phyloP scores from a whole-genome alignment of 179 eudicot genomes.

The Amaranthus tricolor region DNA sequence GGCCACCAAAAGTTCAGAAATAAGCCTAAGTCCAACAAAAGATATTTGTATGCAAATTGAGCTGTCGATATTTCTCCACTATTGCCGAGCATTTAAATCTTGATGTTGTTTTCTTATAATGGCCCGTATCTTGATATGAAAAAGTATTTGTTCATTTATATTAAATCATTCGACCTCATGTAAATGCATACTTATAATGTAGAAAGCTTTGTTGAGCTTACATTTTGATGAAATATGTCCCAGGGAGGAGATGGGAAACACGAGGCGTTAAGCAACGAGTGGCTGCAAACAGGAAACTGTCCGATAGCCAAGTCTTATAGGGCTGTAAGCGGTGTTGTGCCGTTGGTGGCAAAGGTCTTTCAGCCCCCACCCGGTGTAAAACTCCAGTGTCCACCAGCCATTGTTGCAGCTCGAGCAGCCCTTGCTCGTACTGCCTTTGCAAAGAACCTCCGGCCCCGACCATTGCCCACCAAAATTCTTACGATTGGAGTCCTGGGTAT shows the following conservation, averaged over 20 bases:
- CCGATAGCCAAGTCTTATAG: slow-evolving; percentile 94
- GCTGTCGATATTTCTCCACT: not conserved
- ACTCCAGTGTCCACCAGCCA: slow-evolving; percentile 64
- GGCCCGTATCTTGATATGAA: not conserved
- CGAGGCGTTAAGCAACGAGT: slow-evolving; percentile 79
- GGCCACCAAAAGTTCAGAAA: too few relatives aligned
- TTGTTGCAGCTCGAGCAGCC: slow-evolving; percentile 84
- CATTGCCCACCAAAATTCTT: slow-evolving; percentile 71
- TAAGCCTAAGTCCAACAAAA: not conserved
- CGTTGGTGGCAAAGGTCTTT: slow-evolving; percentile 80
- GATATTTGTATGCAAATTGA: not conserved
- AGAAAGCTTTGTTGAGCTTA: not conserved
- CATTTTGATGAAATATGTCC: slow-evolving; percentile 11
- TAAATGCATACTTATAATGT: not conserved
- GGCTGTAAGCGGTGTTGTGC: slow-evolving; percentile 75
- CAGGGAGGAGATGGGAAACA: slow-evolving; percentile 76
- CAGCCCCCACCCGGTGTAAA: slow-evolving; percentile 83
- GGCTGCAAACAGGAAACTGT: slow-evolving; percentile 82
- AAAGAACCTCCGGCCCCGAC: slow-evolving; percentile 83
- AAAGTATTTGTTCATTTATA: not conserved
- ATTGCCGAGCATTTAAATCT: not conserved
- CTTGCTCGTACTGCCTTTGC: slow-evolving; percentile 82
- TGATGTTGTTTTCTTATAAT: not conserved
- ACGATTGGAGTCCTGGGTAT: slow-evolving; percentile 78
- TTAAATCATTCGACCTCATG: not conserved